These are phyloP conservation scores for Cymodocea nodosa DNA, from an alignment of 116 monocot genomes.

Conservation along the genomic window DNA sequence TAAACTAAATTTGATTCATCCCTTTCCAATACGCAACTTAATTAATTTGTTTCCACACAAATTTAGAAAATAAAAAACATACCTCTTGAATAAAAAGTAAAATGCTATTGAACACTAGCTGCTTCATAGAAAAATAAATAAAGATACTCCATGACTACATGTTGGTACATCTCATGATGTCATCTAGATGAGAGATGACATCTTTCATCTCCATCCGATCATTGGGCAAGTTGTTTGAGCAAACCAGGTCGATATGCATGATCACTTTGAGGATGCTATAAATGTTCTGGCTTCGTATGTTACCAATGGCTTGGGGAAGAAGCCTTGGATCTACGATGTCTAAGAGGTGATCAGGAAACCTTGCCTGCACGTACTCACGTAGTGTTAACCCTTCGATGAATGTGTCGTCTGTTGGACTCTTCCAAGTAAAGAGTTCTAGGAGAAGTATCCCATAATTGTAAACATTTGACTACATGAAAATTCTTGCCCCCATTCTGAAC, in stretches of 20 bases:
- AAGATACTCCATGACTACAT: too few species aligned
- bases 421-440: too few species aligned
- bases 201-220: conserved; percentile 9
- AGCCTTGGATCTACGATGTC: conserved; percentile 15
- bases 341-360: conserved; percentile 11
- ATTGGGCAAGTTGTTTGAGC: conserved; percentile 8
- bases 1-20: too few species aligned
- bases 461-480: conserved; percentile 19
- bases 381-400: conserved; percentile 19
- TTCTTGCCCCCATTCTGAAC: conserved; percentile 15
- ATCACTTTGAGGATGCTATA: not conserved
- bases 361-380: conserved; percentile 8
- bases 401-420: conserved; percentile 22
- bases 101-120: too few species aligned
- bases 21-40: too few species aligned
- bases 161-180: not conserved
- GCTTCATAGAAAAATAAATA: too few species aligned
- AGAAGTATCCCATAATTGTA: conserved; percentile 36
- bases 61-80: too few species aligned
- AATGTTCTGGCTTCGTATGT: not conserved
- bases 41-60: too few species aligned
- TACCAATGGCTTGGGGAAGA: too few species aligned
- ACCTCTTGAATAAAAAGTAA: too few species aligned
- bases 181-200: conserved; percentile 6
- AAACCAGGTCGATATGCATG: conserved; percentile 6